Percentiles rank a stretch among this genome's conserved stretches.
Evolutionary conservation across 2,329 filamentous ascomycete species (phyloP).

Genomic region (Penicillium frequentans): DNA sequence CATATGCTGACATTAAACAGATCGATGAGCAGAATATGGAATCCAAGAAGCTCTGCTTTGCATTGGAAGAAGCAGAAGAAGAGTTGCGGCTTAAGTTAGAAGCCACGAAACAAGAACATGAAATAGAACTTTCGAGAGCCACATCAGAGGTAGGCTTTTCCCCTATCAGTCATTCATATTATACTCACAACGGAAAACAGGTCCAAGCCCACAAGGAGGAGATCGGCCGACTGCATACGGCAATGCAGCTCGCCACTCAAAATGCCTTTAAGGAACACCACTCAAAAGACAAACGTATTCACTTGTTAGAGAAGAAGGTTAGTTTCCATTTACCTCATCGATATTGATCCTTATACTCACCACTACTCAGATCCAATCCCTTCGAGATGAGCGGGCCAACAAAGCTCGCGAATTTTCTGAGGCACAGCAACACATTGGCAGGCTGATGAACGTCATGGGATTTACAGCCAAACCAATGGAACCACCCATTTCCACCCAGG

Average conservation of each 20-base stretch:
- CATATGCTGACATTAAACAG: slow-evolving; percentile 16
- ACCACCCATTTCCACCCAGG: background rate
- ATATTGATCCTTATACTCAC: background rate
- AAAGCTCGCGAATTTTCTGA: slow-evolving; percentile 42
- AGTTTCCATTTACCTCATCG: background rate
- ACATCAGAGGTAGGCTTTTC: slow-evolving; percentile 21
- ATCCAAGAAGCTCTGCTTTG: slow-evolving; percentile 18
- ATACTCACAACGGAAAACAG: slow-evolving; percentile 15
- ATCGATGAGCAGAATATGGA: slow-evolving; percentile 23
- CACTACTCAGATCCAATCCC: slow-evolving; percentile 31
- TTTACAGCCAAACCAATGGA: slow-evolving; percentile 27
- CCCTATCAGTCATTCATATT: background rate
- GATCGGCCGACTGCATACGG: slow-evolving; percentile 23
- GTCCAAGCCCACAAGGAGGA: slow-evolving; percentile 25
- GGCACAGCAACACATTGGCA: slow-evolving; percentile 40
- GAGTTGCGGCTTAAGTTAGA: slow-evolving; percentile 20
- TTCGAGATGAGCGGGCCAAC: slow-evolving; percentile 35
- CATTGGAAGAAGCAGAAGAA: slow-evolving; percentile 23
- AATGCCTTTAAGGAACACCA: slow-evolving; percentile 30
- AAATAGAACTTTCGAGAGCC: slow-evolving; percentile 18
- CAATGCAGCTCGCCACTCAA: slow-evolving; percentile 25
- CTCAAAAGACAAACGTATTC: slow-evolving; percentile 31
- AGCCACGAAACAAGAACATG: slow-evolving; percentile 21
- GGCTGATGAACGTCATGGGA: slow-evolving; percentile 41
- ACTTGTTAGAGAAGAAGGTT: slow-evolving; percentile 37